phyloP scores from a whole-genome alignment of 306 rosid genomes.

The Quillaja saponaria region DNA sequence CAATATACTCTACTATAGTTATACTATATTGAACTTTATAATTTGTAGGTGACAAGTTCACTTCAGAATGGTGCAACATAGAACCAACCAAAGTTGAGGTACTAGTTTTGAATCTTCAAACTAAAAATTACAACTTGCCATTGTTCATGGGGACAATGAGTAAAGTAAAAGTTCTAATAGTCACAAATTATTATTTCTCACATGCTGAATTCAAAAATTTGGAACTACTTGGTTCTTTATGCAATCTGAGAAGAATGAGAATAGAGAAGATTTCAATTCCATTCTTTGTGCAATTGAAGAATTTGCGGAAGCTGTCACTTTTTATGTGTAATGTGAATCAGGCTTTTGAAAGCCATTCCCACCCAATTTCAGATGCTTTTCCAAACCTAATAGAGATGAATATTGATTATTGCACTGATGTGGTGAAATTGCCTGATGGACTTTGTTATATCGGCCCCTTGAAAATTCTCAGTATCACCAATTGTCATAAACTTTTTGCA shows the following conservation, averaged over 20 bases:
- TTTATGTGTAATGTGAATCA: constrained; percentile 43
- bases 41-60: neutral
- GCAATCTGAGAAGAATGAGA: neutral
- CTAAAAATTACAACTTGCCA: neutral
- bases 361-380: constrained; percentile 32
- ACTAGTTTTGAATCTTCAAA: neutral
- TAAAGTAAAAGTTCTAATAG: neutral
- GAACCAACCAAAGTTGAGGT: constrained; percentile 4
- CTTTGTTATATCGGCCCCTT: constrained; percentile 30
- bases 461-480: constrained; percentile 37
- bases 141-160: constrained; percentile 8
- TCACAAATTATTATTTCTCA: neutral
- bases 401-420: constrained; percentile 45
- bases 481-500: constrained; percentile 39
- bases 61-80: constrained; percentile 1
- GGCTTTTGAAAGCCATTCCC: constrained; percentile 24
- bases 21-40: no score
- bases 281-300: constrained; percentile 19
- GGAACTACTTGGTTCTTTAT: neutral
- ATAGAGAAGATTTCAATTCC: constrained; percentile 29
- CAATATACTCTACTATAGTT: neutral
- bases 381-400: constrained; percentile 42
- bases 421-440: constrained; percentile 29
- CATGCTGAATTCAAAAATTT: neutral
- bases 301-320: constrained; percentile 37